Conservation (phyloP, 495 filamentous ascomycete genomes). For the Penicillium canariense region DNA sequence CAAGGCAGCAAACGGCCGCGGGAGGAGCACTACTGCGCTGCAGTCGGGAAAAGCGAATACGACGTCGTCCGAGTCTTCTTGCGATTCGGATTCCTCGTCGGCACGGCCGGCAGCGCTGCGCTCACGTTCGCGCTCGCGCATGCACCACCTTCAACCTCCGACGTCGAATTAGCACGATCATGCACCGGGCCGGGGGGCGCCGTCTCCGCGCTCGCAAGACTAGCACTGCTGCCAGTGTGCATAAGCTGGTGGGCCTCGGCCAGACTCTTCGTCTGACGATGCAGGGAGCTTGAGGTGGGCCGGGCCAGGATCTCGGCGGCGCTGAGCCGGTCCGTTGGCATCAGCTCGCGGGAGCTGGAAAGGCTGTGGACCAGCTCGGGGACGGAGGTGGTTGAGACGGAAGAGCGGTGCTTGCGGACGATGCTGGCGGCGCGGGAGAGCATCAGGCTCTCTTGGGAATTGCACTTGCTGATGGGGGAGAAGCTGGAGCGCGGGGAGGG, state of each 20-base stretch:
- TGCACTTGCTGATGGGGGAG: slow-evolving; percentile 57
- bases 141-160: slow-evolving; percentile 27
- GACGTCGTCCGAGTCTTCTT: slow-evolving; percentile 39
- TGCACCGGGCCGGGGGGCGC: slow-evolving; percentile 17
- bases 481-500: slow-evolving; percentile 51
- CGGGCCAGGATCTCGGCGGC: slow-evolving; percentile 30
- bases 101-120: slow-evolving; percentile 13
- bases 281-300: slow-evolving; percentile 34
- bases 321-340: slow-evolving; percentile 31
- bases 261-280: slow-evolving; percentile 45
- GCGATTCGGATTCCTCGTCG: slow-evolving; percentile 22
- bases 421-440: slow-evolving; percentile 48
- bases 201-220: slow-evolving; percentile 23
- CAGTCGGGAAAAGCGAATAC: slow-evolving; percentile 47
- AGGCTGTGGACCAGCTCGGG: slow-evolving; percentile 55
- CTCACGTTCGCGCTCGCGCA: slow-evolving; percentile 4
- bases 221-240: slow-evolving; percentile 27
- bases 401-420: slow-evolving; percentile 53
- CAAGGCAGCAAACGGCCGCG: not conserved
- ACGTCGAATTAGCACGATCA: slow-evolving; percentile 41
- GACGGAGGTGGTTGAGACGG: slow-evolving; percentile 53
- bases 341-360: slow-evolving; percentile 46
- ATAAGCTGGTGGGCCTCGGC: slow-evolving; percentile 33
- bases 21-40: slow-evolving; percentile 14
- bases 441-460: slow-evolving; percentile 57